Conservation (phyloP, 2,329 filamentous ascomycete species). For the Botrytis paeoniae region DNA sequence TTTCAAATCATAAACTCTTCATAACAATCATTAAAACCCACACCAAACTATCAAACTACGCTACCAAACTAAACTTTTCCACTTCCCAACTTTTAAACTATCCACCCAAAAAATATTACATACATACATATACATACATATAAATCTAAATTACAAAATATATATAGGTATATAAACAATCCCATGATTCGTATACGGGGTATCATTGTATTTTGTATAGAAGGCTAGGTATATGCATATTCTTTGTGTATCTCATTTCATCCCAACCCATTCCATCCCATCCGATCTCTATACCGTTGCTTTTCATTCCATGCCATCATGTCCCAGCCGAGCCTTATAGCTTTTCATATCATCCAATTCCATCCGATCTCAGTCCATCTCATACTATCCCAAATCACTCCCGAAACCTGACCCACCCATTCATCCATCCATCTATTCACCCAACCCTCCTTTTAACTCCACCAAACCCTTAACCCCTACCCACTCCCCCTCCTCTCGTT, state of each 20-base stretch:
- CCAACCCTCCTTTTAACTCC: neutral
- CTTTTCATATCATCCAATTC: neutral
- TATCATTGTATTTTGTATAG: neutral
- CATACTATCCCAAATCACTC: neutral
- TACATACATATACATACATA: neutral
- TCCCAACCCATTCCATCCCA: neutral
- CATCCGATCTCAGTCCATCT: neutral
- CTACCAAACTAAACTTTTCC: neutral
- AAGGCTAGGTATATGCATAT: neutral
- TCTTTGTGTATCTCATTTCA: neutral
- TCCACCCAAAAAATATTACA: neutral
- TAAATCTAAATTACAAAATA: neutral
- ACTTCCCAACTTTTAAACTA: neutral
- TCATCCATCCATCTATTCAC: neutral
- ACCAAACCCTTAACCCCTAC: neutral
- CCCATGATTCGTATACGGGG: neutral
- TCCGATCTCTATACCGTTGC: too few relatives aligned
- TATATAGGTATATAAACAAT: neutral
- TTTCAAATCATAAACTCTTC: too few relatives aligned
- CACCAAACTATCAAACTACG: too few relatives aligned
- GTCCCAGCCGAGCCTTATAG: neutral
- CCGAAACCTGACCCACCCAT: neutral
- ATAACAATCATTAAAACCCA: too few relatives aligned
- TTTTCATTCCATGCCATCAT: neutral
- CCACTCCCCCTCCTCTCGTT: neutral